Percentiles rank a stretch among this genome's conserved stretches.
Conservation (phyloP, 805 yeast genomes). For the Yamadazyma paraphyllophila region DNA sequence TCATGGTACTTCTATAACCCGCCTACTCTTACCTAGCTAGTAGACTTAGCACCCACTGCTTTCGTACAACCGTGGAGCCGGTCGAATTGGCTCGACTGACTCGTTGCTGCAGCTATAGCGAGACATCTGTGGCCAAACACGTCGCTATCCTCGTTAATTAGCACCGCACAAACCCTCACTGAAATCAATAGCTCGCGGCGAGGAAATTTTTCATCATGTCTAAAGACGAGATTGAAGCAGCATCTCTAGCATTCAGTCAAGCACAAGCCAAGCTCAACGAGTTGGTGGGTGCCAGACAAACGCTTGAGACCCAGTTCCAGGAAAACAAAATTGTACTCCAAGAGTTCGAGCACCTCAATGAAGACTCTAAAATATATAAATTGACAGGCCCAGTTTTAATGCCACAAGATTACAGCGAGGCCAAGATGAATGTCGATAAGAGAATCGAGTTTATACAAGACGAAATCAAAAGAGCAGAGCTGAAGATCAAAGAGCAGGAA, state of each 20-base stretch:
- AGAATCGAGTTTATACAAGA: conserved; percentile 82
- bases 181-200: background rate
- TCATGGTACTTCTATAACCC: no score
- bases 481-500: conserved; percentile 49
- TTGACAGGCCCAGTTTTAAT: conserved; percentile 88
- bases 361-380: conserved; percentile 77
- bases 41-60: no score
- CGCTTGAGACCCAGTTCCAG: conserved; percentile 89
- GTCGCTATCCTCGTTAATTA: no score
- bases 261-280: conserved; percentile 50
- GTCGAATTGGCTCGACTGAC: no score
- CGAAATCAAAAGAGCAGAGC: conserved; percentile 77
- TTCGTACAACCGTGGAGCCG: no score
- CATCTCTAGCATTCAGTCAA: conserved; percentile 44
- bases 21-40: no score
- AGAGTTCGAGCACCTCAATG: conserved; percentile 67
- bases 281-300: conserved; percentile 70
- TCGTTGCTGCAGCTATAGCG: no score
- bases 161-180: no score
- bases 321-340: conserved; percentile 87
- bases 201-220: conserved; percentile 5
- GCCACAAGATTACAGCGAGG: conserved; percentile 85
- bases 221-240: conserved; percentile 39
- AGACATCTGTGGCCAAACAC: no score
- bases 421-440: conserved; percentile 78